Evolutionary conservation across 305 asterid species (phyloP).

Genomic region (Andrographis paniculata): DNA sequence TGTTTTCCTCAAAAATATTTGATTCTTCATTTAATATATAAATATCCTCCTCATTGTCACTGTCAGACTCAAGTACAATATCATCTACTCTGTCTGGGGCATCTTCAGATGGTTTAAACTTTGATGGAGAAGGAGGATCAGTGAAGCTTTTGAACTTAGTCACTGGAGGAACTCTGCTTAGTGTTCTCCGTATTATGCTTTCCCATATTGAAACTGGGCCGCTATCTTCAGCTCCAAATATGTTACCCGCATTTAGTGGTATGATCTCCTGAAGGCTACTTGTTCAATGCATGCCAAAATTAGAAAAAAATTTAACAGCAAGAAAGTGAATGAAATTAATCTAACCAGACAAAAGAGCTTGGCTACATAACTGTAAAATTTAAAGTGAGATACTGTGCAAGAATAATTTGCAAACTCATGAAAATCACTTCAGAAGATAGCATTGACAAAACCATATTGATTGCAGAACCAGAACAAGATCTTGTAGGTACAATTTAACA

Average conservation of each 20-base stretch:
- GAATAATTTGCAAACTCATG: slow-evolving; percentile 8
- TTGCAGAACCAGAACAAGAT: background rate
- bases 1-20: slow-evolving; percentile 28
- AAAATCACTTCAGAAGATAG: slow-evolving; percentile 10
- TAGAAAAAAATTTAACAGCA: background rate
- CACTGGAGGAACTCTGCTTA: slow-evolving; percentile 50
- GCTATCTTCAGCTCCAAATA: slow-evolving; percentile 89
- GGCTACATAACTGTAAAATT: slow-evolving; percentile 1
- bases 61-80: slow-evolving; percentile 54
- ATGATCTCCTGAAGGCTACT: slow-evolving; percentile 86
- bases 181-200: slow-evolving; percentile 64
- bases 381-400: slow-evolving; percentile 6
- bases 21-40: slow-evolving; percentile 57
- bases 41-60: slow-evolving; percentile 68
- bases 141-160: slow-evolving; percentile 71
- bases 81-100: slow-evolving; percentile 66
- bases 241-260: slow-evolving; percentile 85
- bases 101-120: slow-evolving; percentile 65
- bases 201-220: slow-evolving; percentile 89
- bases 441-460: slow-evolving; percentile 1
- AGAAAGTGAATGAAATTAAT: slow-evolving; percentile 1
- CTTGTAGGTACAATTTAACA: background rate
- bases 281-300: background rate
- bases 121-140: slow-evolving; percentile 90
- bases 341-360: slow-evolving; percentile 12